These are phyloP conservation scores for Colletotrichum lentis DNA, from an alignment of 2,329 filamentous ascomycete species.

Conservation along the genomic window DNA sequence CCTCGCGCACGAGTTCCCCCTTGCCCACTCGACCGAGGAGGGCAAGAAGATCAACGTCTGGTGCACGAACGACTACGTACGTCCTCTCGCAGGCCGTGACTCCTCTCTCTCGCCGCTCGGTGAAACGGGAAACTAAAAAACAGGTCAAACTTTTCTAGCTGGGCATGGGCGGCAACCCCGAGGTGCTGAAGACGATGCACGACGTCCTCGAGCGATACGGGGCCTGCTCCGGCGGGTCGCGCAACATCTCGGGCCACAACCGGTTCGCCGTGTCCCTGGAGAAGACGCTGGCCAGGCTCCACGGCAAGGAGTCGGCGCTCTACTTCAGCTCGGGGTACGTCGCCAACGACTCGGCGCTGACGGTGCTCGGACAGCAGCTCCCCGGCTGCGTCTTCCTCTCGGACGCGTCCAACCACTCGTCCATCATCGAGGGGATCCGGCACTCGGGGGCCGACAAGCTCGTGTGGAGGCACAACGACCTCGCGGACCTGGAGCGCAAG, in stretches of 20 bases:
- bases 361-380: too few relatives aligned
- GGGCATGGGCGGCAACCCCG: neutral
- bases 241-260: neutral
- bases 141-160: neutral
- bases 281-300: neutral
- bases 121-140: too few relatives aligned
- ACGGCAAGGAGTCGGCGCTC: too few relatives aligned
- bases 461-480: too few relatives aligned
- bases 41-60: neutral
- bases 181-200: neutral
- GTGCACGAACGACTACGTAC: neutral
- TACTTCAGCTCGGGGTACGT: too few relatives aligned
- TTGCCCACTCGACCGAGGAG: neutral
- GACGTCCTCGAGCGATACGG: neutral
- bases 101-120: too few relatives aligned
- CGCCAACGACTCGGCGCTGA: too few relatives aligned
- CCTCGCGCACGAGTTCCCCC: neutral
- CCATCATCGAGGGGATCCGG: too few relatives aligned
- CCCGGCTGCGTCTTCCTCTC: too few relatives aligned
- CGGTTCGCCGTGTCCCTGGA: neutral
- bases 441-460: too few relatives aligned
- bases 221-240: neutral
- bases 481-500: conserved; percentile 70
- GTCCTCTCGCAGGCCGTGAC: neutral
- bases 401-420: too few relatives aligned